These are phyloP conservation scores for Terana coerulea DNA, from an alignment of 768 basidiomycete species.

Conservation along the genomic window DNA sequence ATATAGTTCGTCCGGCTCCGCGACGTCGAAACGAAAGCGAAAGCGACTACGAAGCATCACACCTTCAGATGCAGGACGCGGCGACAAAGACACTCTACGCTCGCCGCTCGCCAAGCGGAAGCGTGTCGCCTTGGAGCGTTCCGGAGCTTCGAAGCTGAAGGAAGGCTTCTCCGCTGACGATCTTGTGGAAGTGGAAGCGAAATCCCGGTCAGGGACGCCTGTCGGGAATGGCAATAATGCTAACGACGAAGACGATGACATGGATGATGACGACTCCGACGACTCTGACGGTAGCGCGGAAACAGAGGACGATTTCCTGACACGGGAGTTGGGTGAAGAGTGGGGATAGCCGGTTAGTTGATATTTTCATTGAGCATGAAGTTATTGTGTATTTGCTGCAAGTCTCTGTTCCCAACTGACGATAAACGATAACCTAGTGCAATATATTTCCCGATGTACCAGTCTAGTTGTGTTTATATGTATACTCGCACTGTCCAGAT, in stretches of 20 bases:
- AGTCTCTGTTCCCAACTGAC: not conserved
- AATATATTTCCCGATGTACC: slow-evolving; percentile 12
- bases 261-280: slow-evolving; percentile 20
- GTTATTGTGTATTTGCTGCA: slow-evolving; percentile 2
- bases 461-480: slow-evolving; percentile 15
- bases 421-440: slow-evolving; percentile 7
- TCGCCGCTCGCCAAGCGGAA: slow-evolving; percentile 82
- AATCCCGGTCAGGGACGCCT: slow-evolving; percentile 9
- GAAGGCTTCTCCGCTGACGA: slow-evolving; percentile 41
- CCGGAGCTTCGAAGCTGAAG: slow-evolving; percentile 64
- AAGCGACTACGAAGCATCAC: slow-evolving; percentile 73
- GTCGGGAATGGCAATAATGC: slow-evolving; percentile 5
- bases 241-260: slow-evolving; percentile 17
- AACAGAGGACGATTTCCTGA: slow-evolving; percentile 75
- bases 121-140: slow-evolving; percentile 63
- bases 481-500: not conserved
- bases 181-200: slow-evolving; percentile 10
- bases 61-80: slow-evolving; percentile 50
- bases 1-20: slow-evolving; percentile 26
- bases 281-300: slow-evolving; percentile 44
- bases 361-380: too few species aligned
- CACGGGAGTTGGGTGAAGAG: slow-evolving; percentile 75
- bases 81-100: slow-evolving; percentile 41
- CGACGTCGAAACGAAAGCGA: slow-evolving; percentile 44
- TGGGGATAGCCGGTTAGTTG: slow-evolving; percentile 49